These are phyloP conservation scores for Mrakia blollopis DNA, from an alignment of 768 basidiomycete genomes.

Conservation along the genomic window DNA sequence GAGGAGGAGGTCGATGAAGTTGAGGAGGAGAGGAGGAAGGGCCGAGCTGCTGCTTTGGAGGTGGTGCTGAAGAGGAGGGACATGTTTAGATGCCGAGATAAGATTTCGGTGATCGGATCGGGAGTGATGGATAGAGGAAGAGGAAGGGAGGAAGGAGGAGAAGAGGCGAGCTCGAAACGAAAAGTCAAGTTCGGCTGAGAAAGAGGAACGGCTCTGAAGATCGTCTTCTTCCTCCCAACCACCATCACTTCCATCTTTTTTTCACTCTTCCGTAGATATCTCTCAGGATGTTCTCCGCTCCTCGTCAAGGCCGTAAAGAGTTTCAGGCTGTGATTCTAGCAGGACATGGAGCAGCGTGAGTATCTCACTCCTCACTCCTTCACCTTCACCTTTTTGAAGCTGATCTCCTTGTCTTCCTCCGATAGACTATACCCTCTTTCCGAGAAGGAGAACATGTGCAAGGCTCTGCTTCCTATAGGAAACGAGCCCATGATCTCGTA, in stretches of 20 bases:
- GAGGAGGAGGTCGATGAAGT: neutral
- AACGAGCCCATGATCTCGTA: constrained; percentile 85
- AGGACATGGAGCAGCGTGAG: constrained; percentile 88
- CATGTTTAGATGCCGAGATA: neutral
- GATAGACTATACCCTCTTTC: constrained; percentile 44
- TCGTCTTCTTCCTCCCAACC: neutral
- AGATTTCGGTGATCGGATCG: neutral
- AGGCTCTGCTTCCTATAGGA: constrained; percentile 78
- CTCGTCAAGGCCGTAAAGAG: constrained; percentile 47
- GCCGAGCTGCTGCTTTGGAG: neutral
- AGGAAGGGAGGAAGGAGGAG: neutral
- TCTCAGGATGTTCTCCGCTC: constrained; percentile 23
- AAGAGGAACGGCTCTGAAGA: too few species aligned
- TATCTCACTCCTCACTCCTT: constrained; percentile 12
- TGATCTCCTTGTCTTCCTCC: constrained; percentile 35
- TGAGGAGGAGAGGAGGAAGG: neutral
- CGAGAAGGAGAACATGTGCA: constrained; percentile 60
- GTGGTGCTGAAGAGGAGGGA: neutral
- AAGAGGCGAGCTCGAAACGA: neutral
- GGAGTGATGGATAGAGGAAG: neutral
- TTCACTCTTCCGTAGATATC: neutral
- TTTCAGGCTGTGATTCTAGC: constrained; percentile 84
- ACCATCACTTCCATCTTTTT: too few species aligned
- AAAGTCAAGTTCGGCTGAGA: neutral
- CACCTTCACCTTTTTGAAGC: constrained; percentile 27